Conservation (phyloP, 2,329 filamentous ascomycete species). For the Phoma sp. region DNA sequence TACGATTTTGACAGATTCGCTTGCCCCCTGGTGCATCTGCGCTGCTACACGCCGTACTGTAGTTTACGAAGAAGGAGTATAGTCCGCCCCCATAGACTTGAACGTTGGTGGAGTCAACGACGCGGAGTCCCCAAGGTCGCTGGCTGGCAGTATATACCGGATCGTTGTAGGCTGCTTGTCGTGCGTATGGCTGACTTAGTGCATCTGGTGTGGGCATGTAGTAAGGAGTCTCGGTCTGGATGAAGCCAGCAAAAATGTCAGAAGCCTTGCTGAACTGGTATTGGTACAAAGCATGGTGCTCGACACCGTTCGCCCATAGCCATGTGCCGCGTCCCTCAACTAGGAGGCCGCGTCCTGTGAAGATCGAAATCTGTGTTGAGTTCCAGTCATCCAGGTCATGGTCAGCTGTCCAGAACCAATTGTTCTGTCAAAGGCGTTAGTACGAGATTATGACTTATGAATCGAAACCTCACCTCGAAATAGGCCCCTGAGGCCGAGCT, state of each 20-base stretch:
- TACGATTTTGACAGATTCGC: slow-evolving; percentile 56
- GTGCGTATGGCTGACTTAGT: slow-evolving; percentile 64
- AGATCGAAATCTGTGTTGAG: slow-evolving; percentile 78
- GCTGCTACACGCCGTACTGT: slow-evolving; percentile 51
- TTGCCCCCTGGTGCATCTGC: slow-evolving; percentile 37
- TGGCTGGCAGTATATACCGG: slow-evolving; percentile 64
- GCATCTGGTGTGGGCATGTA: slow-evolving; percentile 83
- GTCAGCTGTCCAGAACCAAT: slow-evolving; percentile 68
- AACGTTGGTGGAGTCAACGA: slow-evolving; percentile 63
- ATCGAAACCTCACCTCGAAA: slow-evolving; percentile 65
- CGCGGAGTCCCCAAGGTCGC: slow-evolving; percentile 67
- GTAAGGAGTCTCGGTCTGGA: slow-evolving; percentile 89
- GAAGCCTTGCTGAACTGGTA: slow-evolving; percentile 81
- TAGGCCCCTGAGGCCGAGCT: slow-evolving; percentile 66
- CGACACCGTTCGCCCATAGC: slow-evolving; percentile 71
- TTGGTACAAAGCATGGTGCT: slow-evolving; percentile 72
- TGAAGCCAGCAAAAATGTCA: slow-evolving; percentile 80
- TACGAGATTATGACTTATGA: neutral
- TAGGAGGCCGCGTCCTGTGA: slow-evolving; percentile 82
- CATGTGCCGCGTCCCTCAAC: slow-evolving; percentile 64
- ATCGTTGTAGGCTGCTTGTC: slow-evolving; percentile 62
- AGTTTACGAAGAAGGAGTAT: slow-evolving; percentile 73
- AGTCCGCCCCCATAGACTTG: slow-evolving; percentile 69
- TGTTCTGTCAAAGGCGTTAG: slow-evolving; percentile 16
- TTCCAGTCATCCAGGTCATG: slow-evolving; percentile 84